Evolutionary conservation across 768 basidiomycete species (phyloP), one percentile per base, ranked within the genome.

Genomic region (Tylopilus sp.): DNA sequence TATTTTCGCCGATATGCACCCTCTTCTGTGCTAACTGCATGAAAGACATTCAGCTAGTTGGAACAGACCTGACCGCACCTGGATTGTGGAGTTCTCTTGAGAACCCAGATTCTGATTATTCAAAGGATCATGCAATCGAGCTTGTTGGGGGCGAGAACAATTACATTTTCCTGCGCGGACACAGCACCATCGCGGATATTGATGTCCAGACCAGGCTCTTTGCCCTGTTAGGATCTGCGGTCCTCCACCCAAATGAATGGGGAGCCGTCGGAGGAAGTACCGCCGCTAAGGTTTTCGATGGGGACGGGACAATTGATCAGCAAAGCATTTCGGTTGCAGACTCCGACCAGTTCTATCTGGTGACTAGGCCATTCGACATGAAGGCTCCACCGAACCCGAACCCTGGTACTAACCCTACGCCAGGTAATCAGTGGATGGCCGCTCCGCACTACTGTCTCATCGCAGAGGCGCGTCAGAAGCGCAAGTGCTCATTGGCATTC

Each of bases 381-480:
- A 29, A 53, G 4, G 14, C 48, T 7, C 47, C 52, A n/a, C 42
- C 51, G 22, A 13, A 53, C 41, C 37, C 45, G 0, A 30, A 43
- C 12, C 50, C 50, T 3, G 6, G 2, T 17, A 16, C 9, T 3
- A n/a, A n/a, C n/a, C n/a, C n/a, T n/a, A n/a, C n/a, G n/a, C 42
- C 28, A 22, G n/a, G 29, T 19, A 24, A 13, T 25, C 22, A 11
- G 29, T 45, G 40, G 48, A 14, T 6, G 4, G 13, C 11, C 22
- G 13, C 5, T 4, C 24, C 30, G 17, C 54, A 56, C 37, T 56
- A 49, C 31, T 56, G 55, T 16, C 3, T 49, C 26, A 6, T 53
- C 25, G 55, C 41, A 11, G 55, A 56, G 40, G 42, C 40, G 16
- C 52, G 52, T n/a, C 55, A 56, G 55, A 56, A 56, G 37, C 52